Evolutionary conservation across 306 rosid species (phyloP).

Genomic region (Calophaca sinica): DNA sequence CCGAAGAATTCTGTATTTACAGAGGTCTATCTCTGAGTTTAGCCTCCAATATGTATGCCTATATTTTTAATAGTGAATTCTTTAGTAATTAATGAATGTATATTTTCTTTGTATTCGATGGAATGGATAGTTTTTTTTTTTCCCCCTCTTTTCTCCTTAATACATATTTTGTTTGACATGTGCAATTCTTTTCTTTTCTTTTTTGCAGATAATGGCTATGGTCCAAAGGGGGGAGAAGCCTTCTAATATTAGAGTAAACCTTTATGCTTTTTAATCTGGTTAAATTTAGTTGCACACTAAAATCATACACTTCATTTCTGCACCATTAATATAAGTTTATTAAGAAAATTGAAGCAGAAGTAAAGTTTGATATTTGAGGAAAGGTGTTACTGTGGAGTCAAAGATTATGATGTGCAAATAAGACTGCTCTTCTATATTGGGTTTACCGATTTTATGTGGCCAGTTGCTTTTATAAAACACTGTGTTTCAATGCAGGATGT

Average conservation of each 20-base stretch:
- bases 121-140: slow-evolving; percentile 28
- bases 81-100: slow-evolving; percentile 6
- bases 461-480: slow-evolving; percentile 36
- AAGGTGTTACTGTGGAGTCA: slow-evolving; percentile 15
- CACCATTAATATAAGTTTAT: slow-evolving; percentile 17
- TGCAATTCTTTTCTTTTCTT: slow-evolving; percentile 4
- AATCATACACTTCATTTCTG: slow-evolving; percentile 29
- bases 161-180: slow-evolving; percentile 29
- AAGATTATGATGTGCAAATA: slow-evolving; percentile 28
- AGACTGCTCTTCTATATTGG: slow-evolving; percentile 7
- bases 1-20: not conserved
- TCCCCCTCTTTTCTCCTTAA: too few species aligned
- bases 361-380: slow-evolving; percentile 8
- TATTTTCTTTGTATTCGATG: slow-evolving; percentile 31
- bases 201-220: slow-evolving; percentile 87
- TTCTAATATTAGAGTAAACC: slow-evolving; percentile 78
- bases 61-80: not conserved
- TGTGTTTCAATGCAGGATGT: slow-evolving; percentile 68
- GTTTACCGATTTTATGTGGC: slow-evolving; percentile 38
- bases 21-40: slow-evolving; percentile 4
- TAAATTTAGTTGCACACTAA: slow-evolving; percentile 30
- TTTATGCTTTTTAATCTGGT: slow-evolving; percentile 30
- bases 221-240: slow-evolving; percentile 94
- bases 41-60: not conserved
- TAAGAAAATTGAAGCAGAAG: not conserved